A percentile compares a stretch with the other conserved stretches of the same genome.
These are phyloP conservation scores for Neospermospora avenae DNA, from an alignment of 2,329 filamentous ascomycete species.

Conservation along the genomic window DNA sequence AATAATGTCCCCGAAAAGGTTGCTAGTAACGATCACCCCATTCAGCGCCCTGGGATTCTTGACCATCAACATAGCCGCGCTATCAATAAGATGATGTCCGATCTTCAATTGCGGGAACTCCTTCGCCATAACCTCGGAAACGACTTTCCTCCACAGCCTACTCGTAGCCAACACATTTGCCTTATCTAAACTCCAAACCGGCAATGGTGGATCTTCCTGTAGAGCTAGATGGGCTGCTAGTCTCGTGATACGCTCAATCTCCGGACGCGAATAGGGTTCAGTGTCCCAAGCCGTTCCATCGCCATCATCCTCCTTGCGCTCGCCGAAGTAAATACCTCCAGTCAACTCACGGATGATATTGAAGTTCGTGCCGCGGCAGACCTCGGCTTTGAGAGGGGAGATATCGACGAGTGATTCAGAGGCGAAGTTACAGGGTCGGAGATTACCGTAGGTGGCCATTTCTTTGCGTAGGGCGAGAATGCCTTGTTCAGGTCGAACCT, in stretches of 20 bases:
- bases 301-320: constrained; percentile 75
- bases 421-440: constrained; percentile 93
- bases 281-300: constrained; percentile 76
- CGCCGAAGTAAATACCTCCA: constrained; percentile 93
- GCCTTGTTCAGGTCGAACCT: constrained; percentile 88
- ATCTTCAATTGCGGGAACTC: constrained; percentile 87
- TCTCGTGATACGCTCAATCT: constrained; percentile 85
- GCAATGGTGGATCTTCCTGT: constrained; percentile 69
- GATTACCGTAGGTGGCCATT: constrained; percentile 90
- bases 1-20: constrained; percentile 95
- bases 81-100: constrained; percentile 90
- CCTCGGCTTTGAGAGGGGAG: constrained; percentile 81
- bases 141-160: constrained; percentile 83
- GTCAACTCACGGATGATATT: constrained; percentile 91
- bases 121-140: constrained; percentile 77
- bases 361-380: constrained; percentile 87
- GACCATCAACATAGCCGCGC: constrained; percentile 95
- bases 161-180: constrained; percentile 93
- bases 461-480: constrained; percentile 89
- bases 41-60: constrained; percentile 89
- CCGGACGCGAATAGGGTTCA: constrained; percentile 77
- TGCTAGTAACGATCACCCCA: constrained; percentile 88
- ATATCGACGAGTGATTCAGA: constrained; percentile 78
- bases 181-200: constrained; percentile 89
- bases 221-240: constrained; percentile 79